Percentiles rank a stretch among this genome's conserved stretches.
These are phyloP conservation scores for Fusarium mundagurra DNA, from an alignment of 2,329 filamentous ascomycete species.

Conservation along the genomic window DNA sequence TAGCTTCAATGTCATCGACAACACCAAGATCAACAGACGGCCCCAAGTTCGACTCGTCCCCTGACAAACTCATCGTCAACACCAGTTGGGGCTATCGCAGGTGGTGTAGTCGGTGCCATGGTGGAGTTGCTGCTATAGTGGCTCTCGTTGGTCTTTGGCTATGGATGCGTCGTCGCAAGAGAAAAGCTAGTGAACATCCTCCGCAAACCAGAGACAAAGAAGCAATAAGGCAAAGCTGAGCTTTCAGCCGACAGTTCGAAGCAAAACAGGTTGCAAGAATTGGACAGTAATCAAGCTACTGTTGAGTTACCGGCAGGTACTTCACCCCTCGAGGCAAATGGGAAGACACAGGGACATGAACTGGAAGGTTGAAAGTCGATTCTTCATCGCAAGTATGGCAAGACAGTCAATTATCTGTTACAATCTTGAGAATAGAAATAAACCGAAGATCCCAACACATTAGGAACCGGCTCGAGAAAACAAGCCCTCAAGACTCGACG, in stretches of 20 bases:
- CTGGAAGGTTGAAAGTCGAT: neutral
- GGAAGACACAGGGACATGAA: neutral
- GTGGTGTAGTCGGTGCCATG: neutral
- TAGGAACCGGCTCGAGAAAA: too few relatives aligned
- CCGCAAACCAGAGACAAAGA: fast-evolving
- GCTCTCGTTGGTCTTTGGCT: neutral
- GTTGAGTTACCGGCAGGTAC: neutral
- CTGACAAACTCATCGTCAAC: fast-evolving
- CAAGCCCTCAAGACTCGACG: too few relatives aligned
- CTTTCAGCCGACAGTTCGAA: fast-evolving
- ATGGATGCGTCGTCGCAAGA: neutral
- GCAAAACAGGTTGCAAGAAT: neutral
- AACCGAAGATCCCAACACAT: neutral
- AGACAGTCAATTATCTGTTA: neutral
- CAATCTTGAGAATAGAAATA: neutral
- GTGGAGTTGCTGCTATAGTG: neutral
- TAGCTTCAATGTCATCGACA: neutral
- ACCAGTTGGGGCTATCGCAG: neutral
- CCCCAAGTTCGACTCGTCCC: fast-evolving
- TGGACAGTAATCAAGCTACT: fast-evolving
- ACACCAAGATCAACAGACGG: neutral
- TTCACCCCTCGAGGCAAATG: fast-evolving
- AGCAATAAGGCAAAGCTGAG: neutral
- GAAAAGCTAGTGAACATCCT: neutral
- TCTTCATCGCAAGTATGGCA: fast-evolving